Conservation (phyloP, 2,329 filamentous ascomycete genomes). For the Aspergillus neoniger region DNA sequence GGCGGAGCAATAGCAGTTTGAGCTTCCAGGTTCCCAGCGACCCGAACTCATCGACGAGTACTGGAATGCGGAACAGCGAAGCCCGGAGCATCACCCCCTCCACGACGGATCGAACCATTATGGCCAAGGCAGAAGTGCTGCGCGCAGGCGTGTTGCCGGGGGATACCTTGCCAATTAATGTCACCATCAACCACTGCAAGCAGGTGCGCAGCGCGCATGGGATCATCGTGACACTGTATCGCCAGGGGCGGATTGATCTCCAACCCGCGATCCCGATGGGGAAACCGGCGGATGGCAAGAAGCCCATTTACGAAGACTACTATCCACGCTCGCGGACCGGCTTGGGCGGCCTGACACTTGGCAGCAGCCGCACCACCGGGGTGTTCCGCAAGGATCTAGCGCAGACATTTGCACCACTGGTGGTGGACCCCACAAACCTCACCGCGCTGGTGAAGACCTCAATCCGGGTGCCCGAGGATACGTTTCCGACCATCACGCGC, state of each 20-base stretch:
- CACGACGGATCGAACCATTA: conserved; percentile 75
- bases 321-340: conserved; percentile 87
- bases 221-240: conserved; percentile 88
- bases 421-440: conserved; percentile 79
- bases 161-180: conserved; percentile 75
- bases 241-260: conserved; percentile 87
- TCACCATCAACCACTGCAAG: conserved; percentile 85
- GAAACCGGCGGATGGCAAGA: conserved; percentile 65
- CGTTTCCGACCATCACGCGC: conserved; percentile 85
- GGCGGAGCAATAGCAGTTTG: conserved; percentile 64
- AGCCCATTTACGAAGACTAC: conserved; percentile 75
- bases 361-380: conserved; percentile 81
- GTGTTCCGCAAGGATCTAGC: conserved; percentile 94
- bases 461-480: conserved; percentile 83
- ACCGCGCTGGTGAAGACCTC: conserved; percentile 78
- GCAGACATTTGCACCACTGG: conserved; percentile 83
- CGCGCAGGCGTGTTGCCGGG: conserved; percentile 84
- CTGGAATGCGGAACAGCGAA: conserved; percentile 49
- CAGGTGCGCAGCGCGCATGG: conserved; percentile 87
- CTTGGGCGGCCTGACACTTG: conserved; percentile 80
- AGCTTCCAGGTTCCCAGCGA: conserved; percentile 56
- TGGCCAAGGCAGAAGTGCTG: conserved; percentile 77
- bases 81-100: conserved; percentile 54
- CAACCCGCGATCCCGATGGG: conserved; percentile 63
- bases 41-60: conserved; percentile 43